phyloP scores from a whole-genome alignment of 345 rosid species.

The Boechera retrofracta region DNA sequence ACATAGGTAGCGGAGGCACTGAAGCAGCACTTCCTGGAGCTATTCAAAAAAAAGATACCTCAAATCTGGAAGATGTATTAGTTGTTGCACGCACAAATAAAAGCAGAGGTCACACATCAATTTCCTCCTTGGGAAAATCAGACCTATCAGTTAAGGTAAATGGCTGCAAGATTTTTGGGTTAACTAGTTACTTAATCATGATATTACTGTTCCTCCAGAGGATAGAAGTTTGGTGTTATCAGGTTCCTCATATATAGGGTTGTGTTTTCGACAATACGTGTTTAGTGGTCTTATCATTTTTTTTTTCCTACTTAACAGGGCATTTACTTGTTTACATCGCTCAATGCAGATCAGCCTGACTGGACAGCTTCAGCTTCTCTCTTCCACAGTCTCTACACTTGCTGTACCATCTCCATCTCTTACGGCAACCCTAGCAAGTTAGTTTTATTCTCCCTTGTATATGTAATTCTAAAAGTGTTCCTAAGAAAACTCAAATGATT shows the following conservation, averaged over 20 bases:
- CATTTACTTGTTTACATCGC: slow-evolving; percentile 35
- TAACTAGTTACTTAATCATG: slow-evolving; percentile 27
- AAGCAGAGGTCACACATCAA: slow-evolving; percentile 51
- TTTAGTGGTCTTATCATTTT: slow-evolving; percentile 12
- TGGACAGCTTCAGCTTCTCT: slow-evolving; percentile 96
- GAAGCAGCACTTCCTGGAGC: slow-evolving; percentile 44
- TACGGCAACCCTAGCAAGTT: slow-evolving; percentile 93
- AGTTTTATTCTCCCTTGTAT: slow-evolving; percentile 52
- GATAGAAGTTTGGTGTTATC: slow-evolving; percentile 31
- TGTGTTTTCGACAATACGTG: slow-evolving; percentile 22
- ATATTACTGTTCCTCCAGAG: slow-evolving; percentile 28
- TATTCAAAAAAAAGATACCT: slow-evolving; percentile 40
- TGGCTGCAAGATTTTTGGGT: slow-evolving; percentile 33
- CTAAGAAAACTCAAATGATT: slow-evolving; percentile 25
- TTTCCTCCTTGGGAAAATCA: slow-evolving; percentile 41
- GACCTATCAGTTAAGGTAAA: slow-evolving; percentile 74
- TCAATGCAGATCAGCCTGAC: slow-evolving; percentile 73
- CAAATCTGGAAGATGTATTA: slow-evolving; percentile 45
- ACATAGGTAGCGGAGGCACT: slow-evolving; percentile 37
- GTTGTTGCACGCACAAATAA: slow-evolving; percentile 44
- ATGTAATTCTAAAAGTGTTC: slow-evolving; percentile 2
- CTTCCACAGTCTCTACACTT: slow-evolving; percentile 88
- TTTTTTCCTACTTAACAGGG: slow-evolving; percentile 26
- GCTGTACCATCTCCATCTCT: slow-evolving; percentile 95
- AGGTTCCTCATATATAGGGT: slow-evolving; percentile 32